Evolutionary conservation across 164 flowering plant species (phyloP), one percentile per base, ranked within the genome.

Genomic region (Vitis cinerea): DNA sequence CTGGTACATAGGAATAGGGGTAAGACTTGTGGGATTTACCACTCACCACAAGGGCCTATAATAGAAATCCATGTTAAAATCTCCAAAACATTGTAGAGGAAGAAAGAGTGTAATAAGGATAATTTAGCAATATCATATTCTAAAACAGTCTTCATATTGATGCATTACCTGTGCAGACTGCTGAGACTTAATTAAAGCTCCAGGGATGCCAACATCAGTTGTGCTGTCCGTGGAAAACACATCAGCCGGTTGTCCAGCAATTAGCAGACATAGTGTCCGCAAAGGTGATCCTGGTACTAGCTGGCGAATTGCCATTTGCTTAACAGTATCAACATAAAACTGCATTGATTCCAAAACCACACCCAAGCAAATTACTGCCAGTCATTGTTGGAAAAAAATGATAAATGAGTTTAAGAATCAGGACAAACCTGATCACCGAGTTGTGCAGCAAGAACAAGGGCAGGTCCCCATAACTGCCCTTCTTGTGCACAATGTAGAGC

Each of bases 401-500:
- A 54, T 51, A 13, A 15, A 44, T 29, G 57, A 48, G 29, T 17
- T 16, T 44, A 48, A 37, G 44, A 37, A 37, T 37, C 44, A 37
- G 44, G 44, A 58, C 69, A 47, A 74, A 96, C 99, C 94, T 91
- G 88, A 61, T 91, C 86, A 31, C 99, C 97, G 65, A 93, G 95
- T 70, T 92, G 88, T 54, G 92, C 84, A 50, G 99, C 98, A 81
- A 96, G 88, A 72, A 88, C 83, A 67, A 96, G 87, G 9, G 98
- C 99, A 67, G 89, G 92, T 49, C 97, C 97, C 99, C 99, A 96
- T 70, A 96, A 78, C 72, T 96, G 97, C 77, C 98, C 97, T 77
- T 88, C 91, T 72, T 84, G 89, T 69, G 99, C 99, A 87, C 89
- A 85, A 30, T 84, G 88, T 16, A 96, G 79, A 76, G 99, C 99